phyloP scores from a whole-genome alignment of 192 early-diverging fungal genomes.

The Dissophora ornata region DNA sequence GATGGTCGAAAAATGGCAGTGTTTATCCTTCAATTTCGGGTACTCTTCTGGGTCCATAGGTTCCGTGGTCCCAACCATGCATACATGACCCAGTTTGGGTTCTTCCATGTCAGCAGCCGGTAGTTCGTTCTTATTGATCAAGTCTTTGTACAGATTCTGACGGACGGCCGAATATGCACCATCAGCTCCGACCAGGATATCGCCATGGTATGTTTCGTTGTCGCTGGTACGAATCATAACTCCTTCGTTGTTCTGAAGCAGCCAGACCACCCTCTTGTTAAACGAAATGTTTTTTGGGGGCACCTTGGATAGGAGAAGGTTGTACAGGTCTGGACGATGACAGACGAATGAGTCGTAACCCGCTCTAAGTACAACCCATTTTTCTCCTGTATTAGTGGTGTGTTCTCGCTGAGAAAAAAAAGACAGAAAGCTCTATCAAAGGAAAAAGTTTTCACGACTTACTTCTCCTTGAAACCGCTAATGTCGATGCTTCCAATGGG shows the following conservation, averaged over 20 bases:
- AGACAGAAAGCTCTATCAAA: not conserved
- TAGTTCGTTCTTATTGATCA: not conserved
- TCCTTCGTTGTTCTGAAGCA: not conserved
- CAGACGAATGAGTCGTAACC: constrained; percentile 5
- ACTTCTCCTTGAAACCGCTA: not conserved
- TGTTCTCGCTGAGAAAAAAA: not conserved
- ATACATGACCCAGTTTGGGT: not conserved
- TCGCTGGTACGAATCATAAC: constrained; percentile 15
- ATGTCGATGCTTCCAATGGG: constrained; percentile 6
- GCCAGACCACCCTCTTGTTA: constrained; percentile 1
- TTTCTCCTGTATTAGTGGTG: not conserved
- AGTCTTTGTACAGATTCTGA: constrained; percentile 9
- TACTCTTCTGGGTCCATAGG: constrained; percentile 5
- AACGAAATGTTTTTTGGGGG: constrained; percentile 7
- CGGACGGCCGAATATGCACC: constrained; percentile 12
- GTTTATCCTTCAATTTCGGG: not conserved
- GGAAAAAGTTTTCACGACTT: constrained; percentile 6
- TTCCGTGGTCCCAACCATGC: not conserved
- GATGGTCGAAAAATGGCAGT: not conserved
- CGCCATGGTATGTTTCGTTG: constrained; percentile 9
- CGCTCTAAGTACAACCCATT: not conserved
- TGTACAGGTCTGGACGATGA: constrained; percentile 1
- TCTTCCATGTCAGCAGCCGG: not conserved
- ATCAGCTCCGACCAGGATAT: constrained; percentile 17
- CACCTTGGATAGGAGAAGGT: not conserved